Percentiles rank a stretch among this genome's conserved stretches.
phyloP scores from a whole-genome alignment of 2,329 filamentous ascomycete species.

The Claviceps capensis region DNA sequence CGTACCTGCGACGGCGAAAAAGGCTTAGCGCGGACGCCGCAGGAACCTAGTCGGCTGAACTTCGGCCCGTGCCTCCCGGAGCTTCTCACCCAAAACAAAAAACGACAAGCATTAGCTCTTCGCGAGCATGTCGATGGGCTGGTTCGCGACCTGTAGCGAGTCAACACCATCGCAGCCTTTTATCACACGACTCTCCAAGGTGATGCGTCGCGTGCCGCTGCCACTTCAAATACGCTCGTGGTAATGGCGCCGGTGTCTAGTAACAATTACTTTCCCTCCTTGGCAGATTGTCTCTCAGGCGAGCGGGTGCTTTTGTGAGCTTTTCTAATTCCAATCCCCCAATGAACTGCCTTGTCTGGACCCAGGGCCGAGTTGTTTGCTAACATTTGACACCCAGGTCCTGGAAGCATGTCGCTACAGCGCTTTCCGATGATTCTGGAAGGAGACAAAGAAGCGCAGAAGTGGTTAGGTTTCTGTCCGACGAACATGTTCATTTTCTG shows the following conservation, averaged over 20 bases:
- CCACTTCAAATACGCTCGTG: constrained; percentile 34
- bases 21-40: background rate
- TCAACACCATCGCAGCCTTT: constrained; percentile 16
- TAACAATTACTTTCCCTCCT: constrained; percentile 64
- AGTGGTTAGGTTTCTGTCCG: constrained; percentile 56
- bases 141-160: constrained; percentile 18
- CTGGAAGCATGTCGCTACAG: constrained; percentile 46
- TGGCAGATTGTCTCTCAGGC: constrained; percentile 74
- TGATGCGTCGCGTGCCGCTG: constrained; percentile 26
- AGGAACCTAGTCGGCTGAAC: constrained; percentile 11
- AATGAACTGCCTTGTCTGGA: background rate
- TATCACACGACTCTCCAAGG: constrained; percentile 12
- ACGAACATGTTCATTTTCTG: constrained; percentile 52
- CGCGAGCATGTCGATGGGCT: constrained; percentile 1
- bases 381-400: constrained; percentile 29
- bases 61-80: constrained; percentile 10
- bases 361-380: constrained; percentile 2
- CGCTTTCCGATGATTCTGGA: constrained; percentile 42
- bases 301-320: constrained; percentile 68
- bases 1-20: background rate
- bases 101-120: background rate
- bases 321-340: constrained; percentile 1
- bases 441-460: constrained; percentile 37
- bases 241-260: constrained; percentile 60
- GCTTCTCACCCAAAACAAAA: constrained; percentile 15